Percentiles rank a stretch among this genome's conserved stretches.
Evolutionary conservation across 2,329 filamentous ascomycete species (phyloP).

Genomic region (Ophiosphaerella korrae): DNA sequence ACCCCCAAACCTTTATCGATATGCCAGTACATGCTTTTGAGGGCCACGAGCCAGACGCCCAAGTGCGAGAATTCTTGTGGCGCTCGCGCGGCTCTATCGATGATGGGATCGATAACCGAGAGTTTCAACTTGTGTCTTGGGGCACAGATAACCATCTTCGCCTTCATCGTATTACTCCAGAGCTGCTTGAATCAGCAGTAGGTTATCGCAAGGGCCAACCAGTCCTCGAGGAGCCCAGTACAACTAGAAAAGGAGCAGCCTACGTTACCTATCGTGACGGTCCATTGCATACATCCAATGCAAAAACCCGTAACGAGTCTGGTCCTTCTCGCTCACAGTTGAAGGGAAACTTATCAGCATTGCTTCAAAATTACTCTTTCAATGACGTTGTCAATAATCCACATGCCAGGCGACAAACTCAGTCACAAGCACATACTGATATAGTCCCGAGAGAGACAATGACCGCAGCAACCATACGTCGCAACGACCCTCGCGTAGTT

Average conservation of each 20-base stretch:
- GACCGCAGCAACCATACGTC: conserved; percentile 57
- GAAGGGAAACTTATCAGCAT: conserved; percentile 33
- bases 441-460: conserved; percentile 46
- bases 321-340: conserved; percentile 24
- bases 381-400: conserved; percentile 16
- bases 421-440: conserved; percentile 8
- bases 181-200: conserved; percentile 67
- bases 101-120: conserved; percentile 76
- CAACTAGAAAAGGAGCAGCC: conserved; percentile 80
- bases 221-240: conserved; percentile 67
- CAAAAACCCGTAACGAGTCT: conserved; percentile 21
- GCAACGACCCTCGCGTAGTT: conserved; percentile 55
- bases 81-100: conserved; percentile 70
- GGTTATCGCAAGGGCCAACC: conserved; percentile 74
- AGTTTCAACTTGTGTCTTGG: conserved; percentile 94
- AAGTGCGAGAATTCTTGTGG: conserved; percentile 93
- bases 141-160: conserved; percentile 83
- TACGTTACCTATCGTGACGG: conserved; percentile 83
- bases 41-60: conserved; percentile 56
- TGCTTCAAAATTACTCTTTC: conserved; percentile 29
- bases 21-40: conserved; percentile 55
- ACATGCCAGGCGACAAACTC: conserved; percentile 10
- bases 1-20: conserved; percentile 24
- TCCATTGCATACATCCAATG: conserved; percentile 23
- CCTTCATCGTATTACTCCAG: conserved; percentile 72